These are phyloP conservation scores for Apophysomyces variabilis DNA, from an alignment of 371 early-diverging fungal genomes.

Conservation along the genomic window DNA sequence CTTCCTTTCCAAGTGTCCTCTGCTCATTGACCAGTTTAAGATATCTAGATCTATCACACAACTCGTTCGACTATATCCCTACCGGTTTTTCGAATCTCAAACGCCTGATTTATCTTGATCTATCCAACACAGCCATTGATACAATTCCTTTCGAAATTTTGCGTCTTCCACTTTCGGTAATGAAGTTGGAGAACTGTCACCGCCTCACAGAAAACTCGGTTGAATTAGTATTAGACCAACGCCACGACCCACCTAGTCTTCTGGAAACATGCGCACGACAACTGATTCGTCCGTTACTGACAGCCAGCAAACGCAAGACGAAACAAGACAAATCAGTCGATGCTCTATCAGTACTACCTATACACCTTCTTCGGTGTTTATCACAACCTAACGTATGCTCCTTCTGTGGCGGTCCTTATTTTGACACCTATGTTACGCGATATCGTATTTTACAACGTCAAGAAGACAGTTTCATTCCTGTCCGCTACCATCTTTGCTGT, in stretches of 20 bases:
- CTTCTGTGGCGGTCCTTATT: conserved; percentile 83
- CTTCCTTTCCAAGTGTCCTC: conserved; percentile 21
- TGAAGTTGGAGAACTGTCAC: conserved; percentile 20
- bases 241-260: conserved; percentile 27
- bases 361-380: conserved; percentile 43
- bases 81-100: conserved; percentile 20
- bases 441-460: conserved; percentile 61
- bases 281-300: background rate
- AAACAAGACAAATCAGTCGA: background rate
- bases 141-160: conserved; percentile 40
- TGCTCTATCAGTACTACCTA: background rate
- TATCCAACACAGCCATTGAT: conserved; percentile 36
- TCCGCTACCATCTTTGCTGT: conserved; percentile 26
- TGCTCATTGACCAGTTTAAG: conserved; percentile 27
- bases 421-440: conserved; percentile 61
- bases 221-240: conserved; percentile 10
- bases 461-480: conserved; percentile 24
- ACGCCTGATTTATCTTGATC: conserved; percentile 26
- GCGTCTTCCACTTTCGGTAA: conserved; percentile 18
- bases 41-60: conserved; percentile 57
- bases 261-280: conserved; percentile 25
- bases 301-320: background rate
- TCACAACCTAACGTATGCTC: conserved; percentile 67
- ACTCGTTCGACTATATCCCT: conserved; percentile 43
- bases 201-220: conserved; percentile 7